Evolutionary conservation across 345 rosid species (phyloP).

Genomic region (Pugionium cornutum): DNA sequence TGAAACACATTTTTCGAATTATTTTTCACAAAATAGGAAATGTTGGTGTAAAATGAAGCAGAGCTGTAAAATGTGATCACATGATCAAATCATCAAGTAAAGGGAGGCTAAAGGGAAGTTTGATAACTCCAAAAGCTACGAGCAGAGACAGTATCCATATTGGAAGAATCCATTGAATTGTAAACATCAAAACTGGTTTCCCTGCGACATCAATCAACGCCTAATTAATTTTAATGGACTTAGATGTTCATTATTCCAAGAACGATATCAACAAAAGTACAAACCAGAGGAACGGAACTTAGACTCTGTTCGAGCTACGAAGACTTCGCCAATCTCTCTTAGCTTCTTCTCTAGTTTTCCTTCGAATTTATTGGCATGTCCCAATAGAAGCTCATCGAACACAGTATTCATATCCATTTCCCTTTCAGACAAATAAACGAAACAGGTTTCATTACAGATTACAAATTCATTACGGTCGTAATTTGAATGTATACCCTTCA

Average conservation of each 20-base stretch:
- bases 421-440: conserved; percentile 31
- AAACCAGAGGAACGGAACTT: conserved; percentile 60
- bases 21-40: too few relatives aligned
- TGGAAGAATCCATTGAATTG: conserved; percentile 61
- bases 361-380: conserved; percentile 49
- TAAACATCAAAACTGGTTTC: conserved; percentile 50
- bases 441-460: background rate
- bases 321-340: conserved; percentile 71
- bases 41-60: too few relatives aligned
- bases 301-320: conserved; percentile 49
- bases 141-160: conserved; percentile 59
- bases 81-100: conserved; percentile 64
- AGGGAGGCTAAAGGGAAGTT: conserved; percentile 63
- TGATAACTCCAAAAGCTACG: conserved; percentile 56
- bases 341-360: conserved; percentile 63
- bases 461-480: too few relatives aligned
- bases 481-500: conserved; percentile 42
- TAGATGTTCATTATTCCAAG: background rate
- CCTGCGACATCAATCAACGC: conserved; percentile 44
- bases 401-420: conserved; percentile 49
- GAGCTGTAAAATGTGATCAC: conserved; percentile 24
- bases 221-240: background rate
- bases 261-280: background rate
- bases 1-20: too few relatives aligned
- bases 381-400: conserved; percentile 52